These are phyloP conservation scores for Suhomyces canberraensis DNA, from an alignment of 805 yeast genomes.

Conservation along the genomic window DNA sequence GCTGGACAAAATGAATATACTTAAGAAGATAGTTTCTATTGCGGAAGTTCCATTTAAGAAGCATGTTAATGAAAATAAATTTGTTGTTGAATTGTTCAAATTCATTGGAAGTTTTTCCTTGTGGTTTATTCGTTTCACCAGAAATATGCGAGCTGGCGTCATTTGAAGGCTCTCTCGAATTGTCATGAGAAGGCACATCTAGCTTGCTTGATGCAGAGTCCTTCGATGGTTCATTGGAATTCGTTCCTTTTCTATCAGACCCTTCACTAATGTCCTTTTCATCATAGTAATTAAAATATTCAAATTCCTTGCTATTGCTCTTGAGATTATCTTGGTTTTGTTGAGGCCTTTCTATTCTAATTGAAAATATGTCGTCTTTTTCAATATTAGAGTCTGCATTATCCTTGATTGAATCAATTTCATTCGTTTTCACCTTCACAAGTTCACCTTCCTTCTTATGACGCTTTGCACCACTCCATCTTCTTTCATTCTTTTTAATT, in stretches of 20 bases:
- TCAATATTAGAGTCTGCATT: not conserved
- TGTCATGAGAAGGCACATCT: not conserved
- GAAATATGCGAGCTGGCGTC: no score
- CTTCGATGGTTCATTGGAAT: no score
- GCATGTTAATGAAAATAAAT: conserved; percentile 37
- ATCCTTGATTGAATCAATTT: no score
- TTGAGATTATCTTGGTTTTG: not conserved
- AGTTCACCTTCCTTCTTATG: not conserved
- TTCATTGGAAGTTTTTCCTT: not conserved
- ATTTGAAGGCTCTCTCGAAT: not conserved
- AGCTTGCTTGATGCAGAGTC: not conserved
- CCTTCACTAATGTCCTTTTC: no score
- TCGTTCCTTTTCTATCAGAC: no score
- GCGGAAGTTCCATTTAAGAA: conserved; percentile 40
- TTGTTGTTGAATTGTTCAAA: conserved; percentile 30
- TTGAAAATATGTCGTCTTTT: no score
- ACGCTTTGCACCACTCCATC: conserved; percentile 4
- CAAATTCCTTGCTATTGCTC: not conserved
- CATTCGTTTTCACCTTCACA: not conserved
- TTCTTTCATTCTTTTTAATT: conserved; percentile 2
- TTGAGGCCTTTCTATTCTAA: no score
- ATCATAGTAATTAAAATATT: no score
- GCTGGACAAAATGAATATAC: conserved; percentile 37
- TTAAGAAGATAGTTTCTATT: conserved; percentile 33
- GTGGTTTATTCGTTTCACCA: no score